Conservation (phyloP, 257 asterid species). For the Ophiorrhiza pumila region DNA sequence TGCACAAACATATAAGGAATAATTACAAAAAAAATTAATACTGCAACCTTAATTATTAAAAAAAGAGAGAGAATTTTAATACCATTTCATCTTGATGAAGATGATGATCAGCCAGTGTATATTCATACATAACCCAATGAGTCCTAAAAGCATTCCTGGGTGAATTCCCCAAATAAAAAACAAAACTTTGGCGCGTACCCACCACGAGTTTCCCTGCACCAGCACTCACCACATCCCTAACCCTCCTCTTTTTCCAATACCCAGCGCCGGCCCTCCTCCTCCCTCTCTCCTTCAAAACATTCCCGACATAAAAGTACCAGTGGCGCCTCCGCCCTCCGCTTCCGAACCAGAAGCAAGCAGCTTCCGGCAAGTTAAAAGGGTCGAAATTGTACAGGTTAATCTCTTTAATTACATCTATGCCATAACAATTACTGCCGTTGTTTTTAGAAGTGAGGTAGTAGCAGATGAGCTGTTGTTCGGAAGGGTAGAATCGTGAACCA, state of each 20-base stretch:
- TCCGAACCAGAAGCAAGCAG: slow-evolving; percentile 33
- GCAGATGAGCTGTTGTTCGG: slow-evolving; percentile 36
- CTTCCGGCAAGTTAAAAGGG: slow-evolving; percentile 32
- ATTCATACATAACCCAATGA: slow-evolving; percentile 43
- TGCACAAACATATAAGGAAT: no score
- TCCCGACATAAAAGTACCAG: slow-evolving; percentile 38
- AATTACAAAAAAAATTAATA: background rate
- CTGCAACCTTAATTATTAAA: background rate
- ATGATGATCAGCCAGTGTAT: slow-evolving; percentile 26
- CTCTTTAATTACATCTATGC: slow-evolving; percentile 31
- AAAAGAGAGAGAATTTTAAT: background rate
- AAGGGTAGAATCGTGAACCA: slow-evolving; percentile 37
- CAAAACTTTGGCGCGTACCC: slow-evolving; percentile 38
- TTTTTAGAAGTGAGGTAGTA: slow-evolving; percentile 37
- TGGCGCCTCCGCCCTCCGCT: slow-evolving; percentile 31
- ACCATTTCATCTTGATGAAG: slow-evolving; percentile 30
- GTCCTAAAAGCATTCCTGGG: slow-evolving; percentile 28
- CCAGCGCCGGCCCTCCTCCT: slow-evolving; percentile 32
- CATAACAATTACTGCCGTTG: slow-evolving; percentile 10
- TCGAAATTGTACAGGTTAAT: slow-evolving; percentile 35
- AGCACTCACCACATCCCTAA: slow-evolving; percentile 29
- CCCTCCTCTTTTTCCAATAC: slow-evolving; percentile 33
- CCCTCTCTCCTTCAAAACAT: slow-evolving; percentile 22
- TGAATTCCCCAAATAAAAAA: slow-evolving; percentile 32
- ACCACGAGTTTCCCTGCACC: slow-evolving; percentile 30